Percentiles rank a stretch among this genome's conserved stretches.
Conservation (phyloP, 2,329 filamentous ascomycete species). For the Emydomyces testavorans region DNA sequence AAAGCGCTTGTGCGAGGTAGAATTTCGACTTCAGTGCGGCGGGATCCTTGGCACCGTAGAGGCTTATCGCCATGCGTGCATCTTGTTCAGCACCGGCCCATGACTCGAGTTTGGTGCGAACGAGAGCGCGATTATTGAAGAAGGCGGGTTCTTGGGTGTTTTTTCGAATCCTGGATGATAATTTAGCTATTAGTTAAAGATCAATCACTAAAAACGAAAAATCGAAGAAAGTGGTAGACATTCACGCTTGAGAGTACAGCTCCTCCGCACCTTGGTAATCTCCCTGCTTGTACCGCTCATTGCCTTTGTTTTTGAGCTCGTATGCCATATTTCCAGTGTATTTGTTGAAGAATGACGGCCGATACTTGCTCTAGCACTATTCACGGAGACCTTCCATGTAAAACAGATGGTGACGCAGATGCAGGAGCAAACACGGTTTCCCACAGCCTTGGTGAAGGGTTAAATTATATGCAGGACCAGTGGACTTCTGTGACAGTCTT, state of each 20-base stretch:
- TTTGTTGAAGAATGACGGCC: neutral
- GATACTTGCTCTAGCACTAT: neutral
- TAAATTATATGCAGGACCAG: neutral
- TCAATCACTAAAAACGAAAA: neutral
- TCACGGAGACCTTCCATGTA: neutral
- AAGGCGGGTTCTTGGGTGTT: constrained; percentile 66
- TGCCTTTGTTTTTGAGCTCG: constrained; percentile 36
- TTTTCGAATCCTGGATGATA: constrained; percentile 52
- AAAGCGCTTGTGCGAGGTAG: constrained; percentile 70
- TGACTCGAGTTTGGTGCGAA: constrained; percentile 59
- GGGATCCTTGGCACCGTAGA: constrained; percentile 42
- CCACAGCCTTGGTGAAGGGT: too few relatives aligned
- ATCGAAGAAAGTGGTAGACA: constrained; percentile 2
- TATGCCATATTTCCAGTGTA: constrained; percentile 23
- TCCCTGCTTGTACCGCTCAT: constrained; percentile 37
- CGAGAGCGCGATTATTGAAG: constrained; percentile 83
- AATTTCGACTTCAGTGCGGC: constrained; percentile 70
- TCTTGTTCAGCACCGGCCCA: constrained; percentile 69
- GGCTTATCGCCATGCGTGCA: constrained; percentile 60
- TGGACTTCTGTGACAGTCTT: neutral
- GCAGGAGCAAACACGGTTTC: neutral
- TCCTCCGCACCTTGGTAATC: constrained; percentile 38
- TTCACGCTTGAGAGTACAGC: constrained; percentile 38
- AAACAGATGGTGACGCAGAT: neutral
- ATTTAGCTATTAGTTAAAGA: neutral